Evolutionary conservation across 345 rosid genomes (phyloP).

Genomic region (Aquilaria sinensis): DNA sequence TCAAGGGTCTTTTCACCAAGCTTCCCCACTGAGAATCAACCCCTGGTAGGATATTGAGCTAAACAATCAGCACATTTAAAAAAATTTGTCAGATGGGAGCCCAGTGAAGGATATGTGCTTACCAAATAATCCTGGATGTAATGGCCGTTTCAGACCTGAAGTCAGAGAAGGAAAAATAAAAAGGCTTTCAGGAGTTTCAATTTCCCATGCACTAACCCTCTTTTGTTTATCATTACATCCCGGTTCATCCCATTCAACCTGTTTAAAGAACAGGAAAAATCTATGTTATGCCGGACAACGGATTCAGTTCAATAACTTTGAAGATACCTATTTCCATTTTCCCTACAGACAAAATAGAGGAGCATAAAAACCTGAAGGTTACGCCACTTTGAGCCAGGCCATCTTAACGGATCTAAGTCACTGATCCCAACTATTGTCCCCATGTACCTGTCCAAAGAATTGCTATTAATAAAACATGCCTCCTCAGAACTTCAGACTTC

Average conservation of each 20-base stretch:
- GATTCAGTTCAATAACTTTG: not conserved
- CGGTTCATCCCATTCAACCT: constrained; percentile 99
- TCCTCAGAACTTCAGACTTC: not conserved
- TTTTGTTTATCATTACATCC: constrained; percentile 90
- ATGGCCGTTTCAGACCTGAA: constrained; percentile 79
- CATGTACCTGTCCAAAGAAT: constrained; percentile 63
- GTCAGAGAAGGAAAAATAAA: constrained; percentile 93
- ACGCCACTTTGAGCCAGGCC: constrained; percentile 99
- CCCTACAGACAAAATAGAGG: not conserved
- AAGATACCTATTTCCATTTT: not conserved
- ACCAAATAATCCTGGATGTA: constrained; percentile 68
- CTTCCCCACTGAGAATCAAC: constrained; percentile 83
- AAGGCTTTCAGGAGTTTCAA: constrained; percentile 98
- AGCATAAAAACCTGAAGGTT: constrained; percentile 68
- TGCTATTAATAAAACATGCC: not conserved
- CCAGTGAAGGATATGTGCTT: constrained; percentile 9
- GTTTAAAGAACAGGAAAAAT: constrained; percentile 7
- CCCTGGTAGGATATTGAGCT: constrained; percentile 24
- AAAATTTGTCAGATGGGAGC: too few species aligned
- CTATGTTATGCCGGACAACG: not conserved
- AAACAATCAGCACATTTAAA: not conserved
- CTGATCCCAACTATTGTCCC: constrained; percentile 86
- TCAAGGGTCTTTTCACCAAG: constrained; percentile 69
- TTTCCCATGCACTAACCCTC: constrained; percentile 95
- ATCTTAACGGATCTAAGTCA: constrained; percentile 85